Evolutionary conservation across 139 green algal species (phyloP).

Genomic region (Chlamydomonas sp.): DNA sequence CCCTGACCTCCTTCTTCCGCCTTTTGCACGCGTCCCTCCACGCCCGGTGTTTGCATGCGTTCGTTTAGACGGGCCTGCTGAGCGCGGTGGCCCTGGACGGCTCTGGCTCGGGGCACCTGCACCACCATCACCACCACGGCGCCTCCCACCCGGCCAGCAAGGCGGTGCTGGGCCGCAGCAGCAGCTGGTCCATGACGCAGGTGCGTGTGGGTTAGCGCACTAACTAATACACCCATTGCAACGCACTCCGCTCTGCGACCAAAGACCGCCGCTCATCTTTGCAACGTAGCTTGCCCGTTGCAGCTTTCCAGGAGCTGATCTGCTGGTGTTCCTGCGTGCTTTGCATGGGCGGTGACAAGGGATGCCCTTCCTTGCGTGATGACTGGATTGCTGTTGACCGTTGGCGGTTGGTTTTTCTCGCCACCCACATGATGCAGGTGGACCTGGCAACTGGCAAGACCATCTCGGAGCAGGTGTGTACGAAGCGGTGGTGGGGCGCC

Average conservation of each 20-base stretch:
- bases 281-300: too few relatives aligned
- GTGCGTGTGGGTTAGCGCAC: constrained; percentile 2
- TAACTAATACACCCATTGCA: not conserved
- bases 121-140: not conserved
- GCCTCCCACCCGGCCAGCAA: not conserved
- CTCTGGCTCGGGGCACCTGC: too few relatives aligned
- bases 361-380: not conserved
- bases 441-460: constrained; percentile 37
- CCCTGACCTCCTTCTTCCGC: too few relatives aligned
- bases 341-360: too few relatives aligned
- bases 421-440: constrained; percentile 5
- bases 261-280: too few relatives aligned
- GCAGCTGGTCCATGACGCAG: not conserved
- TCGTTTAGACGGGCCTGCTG: not conserved
- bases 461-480: constrained; percentile 17
- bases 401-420: constrained; percentile 10
- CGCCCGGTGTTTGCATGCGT: too few relatives aligned
- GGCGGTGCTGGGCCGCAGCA: constrained; percentile 22
- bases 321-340: too few relatives aligned
- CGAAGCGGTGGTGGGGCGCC: not conserved
- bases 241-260: too few relatives aligned
- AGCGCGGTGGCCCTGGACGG: constrained; percentile 19
- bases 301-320: too few relatives aligned
- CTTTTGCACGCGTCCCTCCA: too few relatives aligned
- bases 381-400: constrained; percentile 5